Percentiles rank a stretch among this genome's conserved stretches.
phyloP scores from a whole-genome alignment of 441 rosid genomes.

The Raphanus hybrid region DNA sequence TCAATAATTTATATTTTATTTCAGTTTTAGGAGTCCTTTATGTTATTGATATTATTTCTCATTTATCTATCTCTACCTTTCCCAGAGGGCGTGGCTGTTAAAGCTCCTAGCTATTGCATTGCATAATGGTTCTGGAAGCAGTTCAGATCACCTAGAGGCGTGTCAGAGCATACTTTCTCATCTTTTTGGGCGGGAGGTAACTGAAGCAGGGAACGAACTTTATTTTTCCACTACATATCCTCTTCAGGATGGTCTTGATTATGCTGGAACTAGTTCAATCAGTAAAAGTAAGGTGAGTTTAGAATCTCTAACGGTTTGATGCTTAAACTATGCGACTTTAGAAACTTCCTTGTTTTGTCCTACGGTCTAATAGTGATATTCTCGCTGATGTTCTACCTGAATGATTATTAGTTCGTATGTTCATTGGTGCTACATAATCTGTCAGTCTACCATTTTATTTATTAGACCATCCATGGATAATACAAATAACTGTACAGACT shows the following conservation, averaged over 20 bases:
- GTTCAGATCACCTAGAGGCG: conserved; percentile 72
- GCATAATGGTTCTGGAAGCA: conserved; percentile 73
- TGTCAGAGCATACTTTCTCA: conserved; percentile 78
- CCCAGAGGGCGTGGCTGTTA: conserved; percentile 96
- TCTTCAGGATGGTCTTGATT: conserved; percentile 55
- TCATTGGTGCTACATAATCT: conserved; percentile 25
- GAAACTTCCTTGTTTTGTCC: conserved; percentile 22
- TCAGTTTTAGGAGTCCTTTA: neutral
- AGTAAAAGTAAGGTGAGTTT: conserved; percentile 80
- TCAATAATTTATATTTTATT: conserved; percentile 13
- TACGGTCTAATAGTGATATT: neutral
- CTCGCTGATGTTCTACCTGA: conserved; percentile 9
- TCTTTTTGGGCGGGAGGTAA: conserved; percentile 75
- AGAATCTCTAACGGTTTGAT: conserved; percentile 21
- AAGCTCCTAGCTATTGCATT: conserved; percentile 90
- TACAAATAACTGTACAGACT: conserved; percentile 22
- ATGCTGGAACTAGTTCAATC: conserved; percentile 60
- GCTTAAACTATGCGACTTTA: conserved; percentile 45
- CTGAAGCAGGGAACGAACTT: conserved; percentile 52
- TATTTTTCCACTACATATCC: conserved; percentile 46
- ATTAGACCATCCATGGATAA: conserved; percentile 25
- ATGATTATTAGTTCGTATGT: conserved; percentile 7
- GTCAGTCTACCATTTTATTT: conserved; percentile 2
- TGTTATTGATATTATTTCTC: conserved; percentile 17
- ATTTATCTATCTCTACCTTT: conserved; percentile 32